Evolutionary conservation across 1,284 basidiomycete species (phyloP).

Genomic region (Mycena sp.): DNA sequence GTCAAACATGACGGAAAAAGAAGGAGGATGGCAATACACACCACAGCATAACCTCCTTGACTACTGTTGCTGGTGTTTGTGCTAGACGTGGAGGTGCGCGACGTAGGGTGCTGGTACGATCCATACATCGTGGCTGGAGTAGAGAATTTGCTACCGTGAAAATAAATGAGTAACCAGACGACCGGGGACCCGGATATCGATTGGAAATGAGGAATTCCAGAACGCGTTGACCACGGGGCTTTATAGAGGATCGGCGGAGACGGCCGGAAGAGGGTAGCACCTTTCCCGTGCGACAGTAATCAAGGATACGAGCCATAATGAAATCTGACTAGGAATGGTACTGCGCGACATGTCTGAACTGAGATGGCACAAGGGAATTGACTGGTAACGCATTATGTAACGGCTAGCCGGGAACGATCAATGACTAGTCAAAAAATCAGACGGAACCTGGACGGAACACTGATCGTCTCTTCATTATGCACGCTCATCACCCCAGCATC

Average conservation of each 20-base stretch:
- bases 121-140: too few species aligned
- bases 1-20: slow-evolving; percentile 19
- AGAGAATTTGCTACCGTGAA: too few species aligned
- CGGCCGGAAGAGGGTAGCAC: slow-evolving; percentile 2
- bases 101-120: slow-evolving; percentile 4
- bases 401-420: too few species aligned
- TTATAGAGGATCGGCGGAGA: slow-evolving; percentile 5
- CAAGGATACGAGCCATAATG: background rate
- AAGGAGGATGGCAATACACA: background rate
- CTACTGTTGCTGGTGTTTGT: slow-evolving; percentile 29
- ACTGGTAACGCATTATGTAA: too few species aligned
- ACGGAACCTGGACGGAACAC: background rate
- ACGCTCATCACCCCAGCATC: too few species aligned
- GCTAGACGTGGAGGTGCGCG: slow-evolving; percentile 26
- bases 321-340: too few species aligned
- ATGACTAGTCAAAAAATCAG: too few species aligned
- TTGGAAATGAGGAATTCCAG: too few species aligned
- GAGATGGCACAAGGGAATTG: too few species aligned
- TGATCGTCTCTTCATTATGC: slow-evolving; percentile 5
- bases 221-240: background rate
- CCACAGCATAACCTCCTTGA: slow-evolving; percentile 16
- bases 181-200: too few species aligned
- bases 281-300: background rate
- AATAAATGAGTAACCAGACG: too few species aligned
- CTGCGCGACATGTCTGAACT: slow-evolving; percentile 4